Percentiles rank a stretch among this genome's conserved stretches.
These are phyloP conservation scores for Exophiala spinifera DNA, from an alignment of 2,329 filamentous ascomycete species.

Conservation along the genomic window DNA sequence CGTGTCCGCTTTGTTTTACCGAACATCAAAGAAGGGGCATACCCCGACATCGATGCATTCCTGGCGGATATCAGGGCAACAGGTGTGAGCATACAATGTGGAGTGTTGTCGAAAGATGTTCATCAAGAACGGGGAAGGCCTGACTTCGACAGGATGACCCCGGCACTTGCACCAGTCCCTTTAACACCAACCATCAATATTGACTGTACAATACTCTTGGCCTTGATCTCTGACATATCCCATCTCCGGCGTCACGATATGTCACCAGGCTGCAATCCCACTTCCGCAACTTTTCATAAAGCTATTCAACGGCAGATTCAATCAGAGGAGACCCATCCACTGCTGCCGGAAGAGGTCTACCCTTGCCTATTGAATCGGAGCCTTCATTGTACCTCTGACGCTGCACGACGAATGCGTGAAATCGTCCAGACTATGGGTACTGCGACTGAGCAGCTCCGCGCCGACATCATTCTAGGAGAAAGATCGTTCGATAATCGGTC, in stretches of 20 bases:
- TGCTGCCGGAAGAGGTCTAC: conserved; percentile 61
- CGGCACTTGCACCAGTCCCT: conserved; percentile 33
- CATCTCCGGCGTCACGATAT: conserved; percentile 46
- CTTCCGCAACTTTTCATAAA: conserved; percentile 54
- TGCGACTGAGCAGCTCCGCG: conserved; percentile 57
- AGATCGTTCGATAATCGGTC: conserved; percentile 35
- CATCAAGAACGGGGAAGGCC: background rate
- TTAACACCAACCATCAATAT: conserved; percentile 47
- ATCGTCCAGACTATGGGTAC: conserved; percentile 65
- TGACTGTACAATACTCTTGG: conserved; percentile 65
- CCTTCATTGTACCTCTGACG: conserved; percentile 65
- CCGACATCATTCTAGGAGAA: conserved; percentile 56
- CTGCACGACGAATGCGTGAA: conserved; percentile 63
- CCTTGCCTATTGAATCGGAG: conserved; percentile 55
- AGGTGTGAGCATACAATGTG: conserved; percentile 44
- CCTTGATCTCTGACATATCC: conserved; percentile 70
- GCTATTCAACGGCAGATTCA: conserved; percentile 64
- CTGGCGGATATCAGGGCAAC: conserved; percentile 54
- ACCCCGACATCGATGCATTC: conserved; percentile 55
- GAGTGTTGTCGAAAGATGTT: conserved; percentile 16
- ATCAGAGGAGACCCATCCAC: conserved; percentile 59
- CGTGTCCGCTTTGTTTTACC: conserved; percentile 60
- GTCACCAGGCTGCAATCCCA: conserved; percentile 34
- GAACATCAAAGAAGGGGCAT: conserved; percentile 51
- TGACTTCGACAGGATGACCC: conserved; percentile 16